Evolutionary conservation across 2,329 filamentous ascomycete species (phyloP).

Genomic region (Hypoxylon rubiginosum): DNA sequence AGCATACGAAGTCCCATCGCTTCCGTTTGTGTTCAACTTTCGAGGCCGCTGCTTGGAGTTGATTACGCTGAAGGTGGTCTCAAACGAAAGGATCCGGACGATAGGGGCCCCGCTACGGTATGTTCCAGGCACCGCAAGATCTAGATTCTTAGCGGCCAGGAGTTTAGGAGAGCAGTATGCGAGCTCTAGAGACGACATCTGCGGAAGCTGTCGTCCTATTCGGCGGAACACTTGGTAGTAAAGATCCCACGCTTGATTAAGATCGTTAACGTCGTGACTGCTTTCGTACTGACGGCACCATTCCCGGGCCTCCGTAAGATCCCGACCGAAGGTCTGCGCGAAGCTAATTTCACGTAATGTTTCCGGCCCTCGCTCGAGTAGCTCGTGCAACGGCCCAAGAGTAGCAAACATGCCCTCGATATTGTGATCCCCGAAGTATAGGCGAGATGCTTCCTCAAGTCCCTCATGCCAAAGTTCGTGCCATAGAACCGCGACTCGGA

Average conservation of each 20-base stretch:
- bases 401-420: conserved; percentile 97
- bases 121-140: conserved; percentile 95
- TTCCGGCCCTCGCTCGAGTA: conserved; percentile 90
- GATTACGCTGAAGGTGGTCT: conserved; percentile 90
- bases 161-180: conserved; percentile 97
- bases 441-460: conserved; percentile 92
- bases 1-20: conserved; percentile 87
- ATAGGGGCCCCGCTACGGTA: conserved; percentile 85
- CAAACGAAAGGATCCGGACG: conserved; percentile 89
- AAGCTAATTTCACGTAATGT: conserved; percentile 97
- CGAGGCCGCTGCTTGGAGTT: conserved; percentile 96
- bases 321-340: conserved; percentile 94
- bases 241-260: conserved; percentile 98
- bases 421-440: conserved; percentile 98
- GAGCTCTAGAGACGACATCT: conserved; percentile 91
- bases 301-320: conserved; percentile 93
- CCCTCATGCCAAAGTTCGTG: conserved; percentile 99
- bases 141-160: conserved; percentile 85
- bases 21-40: conserved; percentile 88
- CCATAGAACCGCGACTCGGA: conserved; percentile 96
- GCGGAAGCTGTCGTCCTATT: conserved; percentile 92
- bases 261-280: conserved; percentile 90
- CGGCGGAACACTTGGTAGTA: conserved; percentile 99
- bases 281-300: conserved; percentile 94
- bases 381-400: conserved; percentile 89